phyloP scores from a whole-genome alignment of 2,329 filamentous ascomycete genomes.

The Cercospora berteroae region DNA sequence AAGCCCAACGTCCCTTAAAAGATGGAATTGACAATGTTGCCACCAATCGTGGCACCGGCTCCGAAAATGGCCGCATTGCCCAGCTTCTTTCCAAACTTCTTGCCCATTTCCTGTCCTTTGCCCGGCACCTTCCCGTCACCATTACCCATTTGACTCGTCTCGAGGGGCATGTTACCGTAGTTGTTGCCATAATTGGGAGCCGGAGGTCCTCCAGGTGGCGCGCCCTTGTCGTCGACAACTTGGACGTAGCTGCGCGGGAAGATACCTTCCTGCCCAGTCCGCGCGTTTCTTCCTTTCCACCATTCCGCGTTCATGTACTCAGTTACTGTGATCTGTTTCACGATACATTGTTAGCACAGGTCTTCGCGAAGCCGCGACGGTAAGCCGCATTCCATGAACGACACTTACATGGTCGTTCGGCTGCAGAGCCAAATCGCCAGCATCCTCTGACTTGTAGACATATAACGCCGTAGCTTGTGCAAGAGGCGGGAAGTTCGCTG shows the following conservation, averaged over 20 bases:
- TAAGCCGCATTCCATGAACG: neutral
- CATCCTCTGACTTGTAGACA: constrained; percentile 74
- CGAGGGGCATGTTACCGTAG: constrained; percentile 66
- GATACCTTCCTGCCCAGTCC: constrained; percentile 83
- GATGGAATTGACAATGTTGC: constrained; percentile 39
- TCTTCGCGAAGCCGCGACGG: neutral
- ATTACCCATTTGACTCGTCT: constrained; percentile 59
- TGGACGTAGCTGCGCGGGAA: constrained; percentile 90
- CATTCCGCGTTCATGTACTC: constrained; percentile 97
- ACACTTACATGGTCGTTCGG: constrained; percentile 68
- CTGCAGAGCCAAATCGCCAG: constrained; percentile 77
- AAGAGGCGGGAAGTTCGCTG: constrained; percentile 53
- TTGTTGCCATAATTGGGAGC: constrained; percentile 59
- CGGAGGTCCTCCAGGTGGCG: constrained; percentile 39
- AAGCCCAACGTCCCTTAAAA: constrained; percentile 14
- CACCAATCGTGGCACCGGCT: constrained; percentile 85
- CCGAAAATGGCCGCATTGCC: constrained; percentile 86
- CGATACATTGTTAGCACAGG: neutral
- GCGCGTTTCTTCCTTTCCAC: constrained; percentile 87
- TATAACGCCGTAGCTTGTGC: constrained; percentile 79
- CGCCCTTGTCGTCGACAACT: constrained; percentile 63
- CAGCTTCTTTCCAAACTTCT: constrained; percentile 69
- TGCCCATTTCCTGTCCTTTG: constrained; percentile 51
- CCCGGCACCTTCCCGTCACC: constrained; percentile 51
- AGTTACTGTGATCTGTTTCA: constrained; percentile 55